Evolutionary conservation across 1,284 basidiomycete species (phyloP).

Genomic region (Puccinia coronata): DNA sequence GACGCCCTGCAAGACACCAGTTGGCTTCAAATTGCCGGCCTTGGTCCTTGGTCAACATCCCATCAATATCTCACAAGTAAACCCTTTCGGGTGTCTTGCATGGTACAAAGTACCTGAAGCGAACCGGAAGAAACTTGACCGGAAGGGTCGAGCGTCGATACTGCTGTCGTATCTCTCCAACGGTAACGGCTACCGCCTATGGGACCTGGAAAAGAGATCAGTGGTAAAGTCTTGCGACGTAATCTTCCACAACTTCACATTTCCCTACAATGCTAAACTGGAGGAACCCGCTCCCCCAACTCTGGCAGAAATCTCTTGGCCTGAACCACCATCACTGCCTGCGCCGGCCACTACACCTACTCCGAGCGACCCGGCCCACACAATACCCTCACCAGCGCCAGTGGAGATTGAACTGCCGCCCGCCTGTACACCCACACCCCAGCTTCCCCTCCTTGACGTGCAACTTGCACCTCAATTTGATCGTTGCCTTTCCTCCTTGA

Average conservation of each 20-base stretch:
- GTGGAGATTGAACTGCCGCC: too few species aligned
- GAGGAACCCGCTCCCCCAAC: neutral
- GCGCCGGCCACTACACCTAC: too few species aligned
- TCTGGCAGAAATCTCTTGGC: neutral
- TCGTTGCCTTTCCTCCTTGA: too few species aligned
- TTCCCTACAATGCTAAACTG: neutral
- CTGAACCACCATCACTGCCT: neutral
- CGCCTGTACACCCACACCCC: too few species aligned
- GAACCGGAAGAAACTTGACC: constrained; percentile 12
- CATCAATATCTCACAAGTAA: neutral
- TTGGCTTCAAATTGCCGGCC: neutral
- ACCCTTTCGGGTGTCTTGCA: constrained; percentile 2
- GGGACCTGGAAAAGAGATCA: too few species aligned
- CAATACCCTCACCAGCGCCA: too few species aligned
- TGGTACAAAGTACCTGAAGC: too few species aligned
- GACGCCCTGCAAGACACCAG: neutral
- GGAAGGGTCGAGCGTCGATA: neutral
- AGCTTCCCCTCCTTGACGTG: too few species aligned
- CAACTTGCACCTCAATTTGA: too few species aligned
- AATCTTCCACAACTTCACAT: too few species aligned
- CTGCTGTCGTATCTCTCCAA: constrained; percentile 3
- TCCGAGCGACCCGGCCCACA: too few species aligned
- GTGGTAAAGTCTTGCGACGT: too few species aligned
- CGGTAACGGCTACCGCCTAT: constrained; percentile 3
- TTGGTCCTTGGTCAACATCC: neutral